Base-by-base conservation (phyloP, 2,329 filamentous ascomycete genomes). In the Cytospora leucostoma region DNA sequence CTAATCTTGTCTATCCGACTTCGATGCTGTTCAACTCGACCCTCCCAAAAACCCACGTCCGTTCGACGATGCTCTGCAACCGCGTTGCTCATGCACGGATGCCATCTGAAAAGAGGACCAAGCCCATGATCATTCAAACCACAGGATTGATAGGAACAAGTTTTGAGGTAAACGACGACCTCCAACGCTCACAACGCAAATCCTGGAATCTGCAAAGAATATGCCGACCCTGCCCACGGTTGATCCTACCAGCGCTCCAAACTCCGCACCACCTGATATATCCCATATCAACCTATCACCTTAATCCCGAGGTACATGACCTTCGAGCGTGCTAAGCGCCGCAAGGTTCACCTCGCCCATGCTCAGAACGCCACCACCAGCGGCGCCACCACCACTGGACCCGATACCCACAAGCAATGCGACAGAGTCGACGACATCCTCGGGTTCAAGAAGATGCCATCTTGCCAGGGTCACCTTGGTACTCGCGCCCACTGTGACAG, bases 381-480 rank as follows among this genome's bases (percentile, higher is more conserved):
- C 51, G 7, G 75, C 71, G n/a, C 74, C 55, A 19, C 64, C 55
- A 7, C 68, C 69, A 12, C 68, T 70, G 2, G 68, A 70, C 2
- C 74, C 75, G 17, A 80, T 78, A 5, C 80, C 82, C 0, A 81
- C 80, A 27, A 89, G 78, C 32, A 88, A 77, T 5, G 84, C 80
- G 40, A 85, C 79, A 65, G 80, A 83, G 68, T 91, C 88, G 69
- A 98, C 89, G 61, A 98, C 93, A 74, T 98, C 93, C 63, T 87
- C 81, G 0, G 95, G 93, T 74, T 97, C 93, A 10, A 96, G 82
- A 12, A 98, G 79, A 75, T 97, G 93, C 88, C 92, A 97, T 69
- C 87, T 88, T 17, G 95, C 95, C 61, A 96, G 81, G 2, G 95
- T 98, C 71, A 93, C 89, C 81, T 97, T 97, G 61, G 90, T 93